A percentile compares a stretch with the other conserved stretches of the same genome.
Evolutionary conservation across 352 stramenopile genomes (phyloP).

Genomic region (Globisporangium cylindrosporum): DNA sequence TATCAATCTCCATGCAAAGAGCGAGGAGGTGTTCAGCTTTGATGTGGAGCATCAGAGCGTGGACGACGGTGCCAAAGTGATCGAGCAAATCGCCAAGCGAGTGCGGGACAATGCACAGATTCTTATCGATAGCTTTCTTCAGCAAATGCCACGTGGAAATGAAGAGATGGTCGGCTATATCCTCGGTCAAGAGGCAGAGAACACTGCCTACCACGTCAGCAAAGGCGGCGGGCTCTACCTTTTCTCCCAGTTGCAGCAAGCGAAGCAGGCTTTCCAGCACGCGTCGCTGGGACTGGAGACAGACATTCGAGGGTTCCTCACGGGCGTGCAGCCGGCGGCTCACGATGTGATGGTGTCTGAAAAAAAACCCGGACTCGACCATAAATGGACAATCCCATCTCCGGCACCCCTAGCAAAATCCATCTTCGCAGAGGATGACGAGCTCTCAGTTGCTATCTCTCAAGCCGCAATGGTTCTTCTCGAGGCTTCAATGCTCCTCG

Average conservation of each 20-base stretch:
- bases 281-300: slow-evolving; percentile 34
- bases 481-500: slow-evolving; percentile 15
- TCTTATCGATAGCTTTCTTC: slow-evolving; percentile 17
- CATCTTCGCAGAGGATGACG: slow-evolving; percentile 14
- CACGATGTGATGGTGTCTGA: slow-evolving; percentile 2
- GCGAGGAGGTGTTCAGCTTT: slow-evolving; percentile 15
- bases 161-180: slow-evolving; percentile 43
- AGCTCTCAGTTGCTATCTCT: background rate
- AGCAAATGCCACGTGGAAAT: slow-evolving; percentile 30
- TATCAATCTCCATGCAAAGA: background rate
- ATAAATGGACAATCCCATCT: background rate
- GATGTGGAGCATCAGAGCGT: slow-evolving; percentile 9
- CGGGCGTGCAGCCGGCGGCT: slow-evolving; percentile 32
- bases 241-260: slow-evolving; percentile 23
- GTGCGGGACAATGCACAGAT: background rate
- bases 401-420: background rate
- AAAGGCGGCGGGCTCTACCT: slow-evolving; percentile 52
- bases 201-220: slow-evolving; percentile 19
- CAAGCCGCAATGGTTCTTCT: slow-evolving; percentile 9
- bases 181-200: slow-evolving; percentile 28
- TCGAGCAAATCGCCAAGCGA: slow-evolving; percentile 3
- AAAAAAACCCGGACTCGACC: background rate
- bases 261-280: slow-evolving; percentile 24
- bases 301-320: slow-evolving; percentile 47
- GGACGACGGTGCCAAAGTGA: background rate